A percentile compares a stretch with the other conserved stretches of the same genome.
Conservation (phyloP, 805 yeast species). For the Suhomyces tanzawaensis region DNA sequence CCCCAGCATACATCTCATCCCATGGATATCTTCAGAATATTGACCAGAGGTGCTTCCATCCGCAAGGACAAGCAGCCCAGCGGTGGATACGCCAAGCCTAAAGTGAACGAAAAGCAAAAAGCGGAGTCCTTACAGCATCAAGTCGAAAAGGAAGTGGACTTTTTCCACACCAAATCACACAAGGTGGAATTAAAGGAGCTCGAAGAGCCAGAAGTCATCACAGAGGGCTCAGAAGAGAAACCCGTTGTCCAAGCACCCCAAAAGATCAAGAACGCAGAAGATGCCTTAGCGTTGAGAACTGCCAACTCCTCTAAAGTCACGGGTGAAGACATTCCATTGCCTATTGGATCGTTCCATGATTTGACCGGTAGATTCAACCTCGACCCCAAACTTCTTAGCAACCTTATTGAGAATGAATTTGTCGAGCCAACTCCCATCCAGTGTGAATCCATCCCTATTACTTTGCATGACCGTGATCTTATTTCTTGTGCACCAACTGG, state of each 20-base stretch:
- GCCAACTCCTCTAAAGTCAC: constrained; percentile 64
- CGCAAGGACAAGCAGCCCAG: constrained; percentile 51
- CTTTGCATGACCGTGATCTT: constrained; percentile 68
- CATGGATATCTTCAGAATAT: constrained; percentile 88
- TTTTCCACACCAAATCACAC: constrained; percentile 63
- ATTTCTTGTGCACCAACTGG: constrained; percentile 98
- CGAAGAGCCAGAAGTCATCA: constrained; percentile 15
- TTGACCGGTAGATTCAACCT: constrained; percentile 65
- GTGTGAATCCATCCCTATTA: constrained; percentile 80
- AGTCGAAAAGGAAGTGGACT: constrained; percentile 75
- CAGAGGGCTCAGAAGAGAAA: constrained; percentile 24
- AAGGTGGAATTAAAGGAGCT: constrained; percentile 16
- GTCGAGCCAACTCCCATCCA: constrained; percentile 92
- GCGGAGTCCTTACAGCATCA: constrained; percentile 44
- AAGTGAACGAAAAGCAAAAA: constrained; percentile 29
- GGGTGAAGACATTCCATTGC: constrained; percentile 86
- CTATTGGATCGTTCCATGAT: constrained; percentile 87
- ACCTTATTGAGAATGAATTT: constrained; percentile 68
- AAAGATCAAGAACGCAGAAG: constrained; percentile 50
- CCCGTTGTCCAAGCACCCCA: constrained; percentile 37
- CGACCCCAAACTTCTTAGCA: constrained; percentile 54
- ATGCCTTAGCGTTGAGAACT: constrained; percentile 62
- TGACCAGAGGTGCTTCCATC: constrained; percentile 82
- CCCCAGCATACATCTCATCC: neutral
- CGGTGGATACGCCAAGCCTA: constrained; percentile 40